Conservation (phyloP, 129 eudicot genomes). For the Arctium lappa region DNA sequence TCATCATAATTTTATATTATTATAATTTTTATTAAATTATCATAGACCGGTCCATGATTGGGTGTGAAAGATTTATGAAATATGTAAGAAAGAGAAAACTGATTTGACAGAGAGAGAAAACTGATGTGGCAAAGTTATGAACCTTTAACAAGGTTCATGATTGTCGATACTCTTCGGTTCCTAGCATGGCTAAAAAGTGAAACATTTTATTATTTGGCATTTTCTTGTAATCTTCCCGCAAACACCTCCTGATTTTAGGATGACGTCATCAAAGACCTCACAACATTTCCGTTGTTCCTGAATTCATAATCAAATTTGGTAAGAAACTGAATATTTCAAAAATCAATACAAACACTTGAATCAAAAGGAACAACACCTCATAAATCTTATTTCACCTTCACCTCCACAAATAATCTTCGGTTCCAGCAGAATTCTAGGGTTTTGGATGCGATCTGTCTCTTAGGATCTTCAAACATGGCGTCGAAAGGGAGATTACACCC, state of each 20-base stretch:
- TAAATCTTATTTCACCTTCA: background rate
- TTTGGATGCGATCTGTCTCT: slow-evolving; percentile 4
- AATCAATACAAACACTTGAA: background rate
- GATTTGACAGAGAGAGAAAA: too few species aligned
- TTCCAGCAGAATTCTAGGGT: slow-evolving; percentile 15
- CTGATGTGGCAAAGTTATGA: too few species aligned
- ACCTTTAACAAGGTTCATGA: too few species aligned
- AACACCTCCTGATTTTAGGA: background rate
- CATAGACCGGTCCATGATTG: too few species aligned
- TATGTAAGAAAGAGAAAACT: too few species aligned
- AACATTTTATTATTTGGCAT: too few species aligned
- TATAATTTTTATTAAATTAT: too few species aligned
- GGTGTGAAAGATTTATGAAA: too few species aligned
- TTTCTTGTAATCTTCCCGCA: too few species aligned
- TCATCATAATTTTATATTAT: too few species aligned
- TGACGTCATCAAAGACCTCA: background rate
- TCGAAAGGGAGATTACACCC: slow-evolving; percentile 52
- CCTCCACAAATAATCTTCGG: background rate
- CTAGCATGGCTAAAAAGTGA: too few species aligned
- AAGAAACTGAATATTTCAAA: background rate
- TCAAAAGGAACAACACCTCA: background rate
- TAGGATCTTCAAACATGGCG: slow-evolving; percentile 35
- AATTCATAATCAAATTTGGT: background rate
- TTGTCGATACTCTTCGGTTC: too few species aligned
- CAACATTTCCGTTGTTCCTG: background rate